A percentile compares a stretch with the other conserved stretches of the same genome.
These are phyloP conservation scores for Termitomyces sp. DNA, from an alignment of 768 basidiomycete genomes.

Conservation along the genomic window DNA sequence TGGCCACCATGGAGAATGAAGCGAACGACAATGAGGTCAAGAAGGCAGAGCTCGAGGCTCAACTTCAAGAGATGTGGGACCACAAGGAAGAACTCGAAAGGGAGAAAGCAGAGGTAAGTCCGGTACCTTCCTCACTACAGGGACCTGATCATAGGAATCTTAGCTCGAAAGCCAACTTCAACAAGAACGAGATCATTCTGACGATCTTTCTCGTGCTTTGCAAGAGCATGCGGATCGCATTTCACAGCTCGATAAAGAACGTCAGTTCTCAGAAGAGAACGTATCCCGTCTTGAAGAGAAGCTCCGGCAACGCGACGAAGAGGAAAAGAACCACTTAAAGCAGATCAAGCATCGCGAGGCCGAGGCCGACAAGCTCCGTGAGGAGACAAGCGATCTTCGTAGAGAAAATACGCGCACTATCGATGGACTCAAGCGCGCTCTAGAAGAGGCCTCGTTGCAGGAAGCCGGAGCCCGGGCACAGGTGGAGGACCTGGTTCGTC, in stretches of 20 bases:
- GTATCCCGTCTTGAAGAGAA: conserved; percentile 53
- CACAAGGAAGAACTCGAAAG: conserved; percentile 50
- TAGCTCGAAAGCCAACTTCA: conserved; percentile 53
- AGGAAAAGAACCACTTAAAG: conserved; percentile 43
- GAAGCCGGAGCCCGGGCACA: conserved; percentile 41
- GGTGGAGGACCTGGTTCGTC: conserved; percentile 44
- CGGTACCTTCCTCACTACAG: not conserved
- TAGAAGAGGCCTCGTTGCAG: conserved; percentile 42
- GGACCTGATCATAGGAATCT: not conserved
- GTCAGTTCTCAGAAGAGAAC: conserved; percentile 48
- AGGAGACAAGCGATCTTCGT: conserved; percentile 48
- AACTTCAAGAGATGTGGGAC: conserved; percentile 48
- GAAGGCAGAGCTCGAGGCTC: conserved; percentile 48
- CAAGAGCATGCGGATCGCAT: conserved; percentile 53
- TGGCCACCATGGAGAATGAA: conserved; percentile 45
- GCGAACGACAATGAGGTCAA: conserved; percentile 54
- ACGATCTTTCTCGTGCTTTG: conserved; percentile 39
- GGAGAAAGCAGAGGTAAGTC: conserved; percentile 49
- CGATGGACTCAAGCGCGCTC: conserved; percentile 41
- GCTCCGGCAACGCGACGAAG: conserved; percentile 50
- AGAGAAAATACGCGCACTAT: conserved; percentile 49
- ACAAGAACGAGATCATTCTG: conserved; percentile 48
- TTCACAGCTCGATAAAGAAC: conserved; percentile 48
- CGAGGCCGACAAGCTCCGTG: conserved; percentile 49
- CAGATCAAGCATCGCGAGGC: conserved; percentile 44